These are phyloP conservation scores for Cercospora zeina DNA, from an alignment of 2,329 filamentous ascomycete species.

Conservation along the genomic window DNA sequence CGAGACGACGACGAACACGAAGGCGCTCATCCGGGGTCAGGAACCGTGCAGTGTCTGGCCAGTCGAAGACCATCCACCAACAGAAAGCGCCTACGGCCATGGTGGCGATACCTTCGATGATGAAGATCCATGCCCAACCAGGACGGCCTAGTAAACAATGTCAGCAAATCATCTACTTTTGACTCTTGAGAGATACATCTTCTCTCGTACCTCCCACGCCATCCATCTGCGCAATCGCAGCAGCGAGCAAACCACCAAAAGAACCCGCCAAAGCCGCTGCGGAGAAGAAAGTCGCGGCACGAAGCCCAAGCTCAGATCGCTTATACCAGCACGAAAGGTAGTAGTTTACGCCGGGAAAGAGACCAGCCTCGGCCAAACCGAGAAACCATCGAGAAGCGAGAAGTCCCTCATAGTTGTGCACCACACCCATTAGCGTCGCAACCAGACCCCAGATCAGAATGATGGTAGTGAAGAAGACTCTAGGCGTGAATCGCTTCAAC, in stretches of 20 bases:
- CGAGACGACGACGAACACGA: slow-evolving; percentile 32
- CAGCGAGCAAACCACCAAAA: slow-evolving; percentile 72
- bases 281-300: slow-evolving; percentile 75
- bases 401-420: slow-evolving; percentile 36
- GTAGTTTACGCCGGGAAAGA: slow-evolving; percentile 73
- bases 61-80: slow-evolving; percentile 52
- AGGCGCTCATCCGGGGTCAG: slow-evolving; percentile 49
- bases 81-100: slow-evolving; percentile 54
- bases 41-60: slow-evolving; percentile 59
- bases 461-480: slow-evolving; percentile 71
- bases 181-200: too few species aligned
- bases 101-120: slow-evolving; percentile 64
- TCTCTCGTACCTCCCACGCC: slow-evolving; percentile 56
- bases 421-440: slow-evolving; percentile 32
- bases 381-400: slow-evolving; percentile 38
- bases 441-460: slow-evolving; percentile 68
- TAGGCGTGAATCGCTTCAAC: slow-evolving; percentile 72
- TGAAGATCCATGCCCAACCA: slow-evolving; percentile 42
- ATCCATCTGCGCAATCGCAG: slow-evolving; percentile 69
- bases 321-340: slow-evolving; percentile 85
- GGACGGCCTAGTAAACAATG: not conserved
- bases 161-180: too few species aligned
- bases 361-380: slow-evolving; percentile 36
- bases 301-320: slow-evolving; percentile 68
- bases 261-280: slow-evolving; percentile 77